Evolutionary conservation across 345 rosid species (phyloP), one percentile per base, ranked within the genome.

Genomic region (Durio zibethinus): DNA sequence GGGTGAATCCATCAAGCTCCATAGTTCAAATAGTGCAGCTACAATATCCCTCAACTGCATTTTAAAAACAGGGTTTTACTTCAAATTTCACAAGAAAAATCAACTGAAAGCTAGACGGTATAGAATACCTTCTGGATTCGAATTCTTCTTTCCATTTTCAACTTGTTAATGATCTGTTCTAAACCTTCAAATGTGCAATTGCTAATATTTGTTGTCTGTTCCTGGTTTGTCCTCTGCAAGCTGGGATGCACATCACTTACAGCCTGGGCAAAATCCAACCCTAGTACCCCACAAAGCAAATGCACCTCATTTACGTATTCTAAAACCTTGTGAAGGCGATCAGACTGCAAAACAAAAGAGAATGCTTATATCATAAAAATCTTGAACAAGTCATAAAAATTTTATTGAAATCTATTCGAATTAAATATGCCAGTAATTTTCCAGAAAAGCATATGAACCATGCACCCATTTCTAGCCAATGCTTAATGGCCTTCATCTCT

Each of bases 1-100:
- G 29, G 97, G 87, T 15, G 98, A 87, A 82, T 93, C 99, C 99
- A 95, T 93, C 88, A 95, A 87, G 81, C 86, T 89, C 99, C 96
- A 95, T 45, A 95, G 91, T 76, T 93, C 98, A 72, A 83, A 86
- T 52, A 95, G 86, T 5, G 87, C 82, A 16, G 76, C 82, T 59
- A 78, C 77, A 67, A 90, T 89, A 78, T 90, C 91, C 83, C 86
- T 96, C 80, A 96, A 83, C 99, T 95, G 88, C 88, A 87, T 23
- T 77, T 74, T 1, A 59, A 66, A 71, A 76, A 29, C 52, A 72
- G 29, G 25, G 70, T 48, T 69, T 81, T 38, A 54, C 47, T 77
- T 72, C 71, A 61, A 50, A 62, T 48, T 48, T 29, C 45, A n/a
- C 53, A 73, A 35, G 56, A 20, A 62, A 60, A 79, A 63, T 62